Base-by-base conservation (phyloP, 768 basidiomycete genomes). In the Sporobolomyces phaffii region DNA sequence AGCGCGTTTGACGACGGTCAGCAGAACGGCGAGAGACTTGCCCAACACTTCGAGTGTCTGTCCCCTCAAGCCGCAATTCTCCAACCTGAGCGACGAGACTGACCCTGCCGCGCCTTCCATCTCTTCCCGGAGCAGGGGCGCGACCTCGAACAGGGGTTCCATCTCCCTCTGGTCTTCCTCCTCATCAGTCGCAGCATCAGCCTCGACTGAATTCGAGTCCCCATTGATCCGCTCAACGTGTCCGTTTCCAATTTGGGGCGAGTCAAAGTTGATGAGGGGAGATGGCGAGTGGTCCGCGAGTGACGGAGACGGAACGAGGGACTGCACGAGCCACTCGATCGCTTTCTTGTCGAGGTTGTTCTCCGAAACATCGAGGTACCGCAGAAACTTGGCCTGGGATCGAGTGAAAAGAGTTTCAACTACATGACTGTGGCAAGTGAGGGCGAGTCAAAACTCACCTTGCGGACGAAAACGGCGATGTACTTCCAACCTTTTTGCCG, bases 301-400 rank as follows among this genome's bases (percentile, higher is more conserved):
- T 17, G 68, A 11, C 14, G 52, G n/a, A 96, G 80, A 3, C 60
- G 78, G 75, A 2, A 82, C 77, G 22, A 96, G 80, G 2, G 87
- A 86, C 29, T 82, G 83, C 0, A 88, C 85, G 49, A 98, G 82
- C 69, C 86, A 88, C 54, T 97, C 93, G 20, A 91, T 81, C 0
- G 88, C 82, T 76, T 86, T 87, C 77, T 89, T 90, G 76, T 97
- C 94, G 65, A 96, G 78, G 2, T 80, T 76, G 68, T 88, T 96
- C 65, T 90, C 89, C 4, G 91, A 92, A 29, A 99, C 78, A 76
- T 99, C 93, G 38, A 97, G 82, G 78, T 91, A 96, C 65, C 89
- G 86, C 13, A 97, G 78, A 58, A 78, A 83, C 72, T 83, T 84
- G 17, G 91, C 86, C 88, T 93, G 57, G 3, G 24, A 20, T 11